Conservation (phyloP, 441 rosid species). For the Mallotus japonicus region DNA sequence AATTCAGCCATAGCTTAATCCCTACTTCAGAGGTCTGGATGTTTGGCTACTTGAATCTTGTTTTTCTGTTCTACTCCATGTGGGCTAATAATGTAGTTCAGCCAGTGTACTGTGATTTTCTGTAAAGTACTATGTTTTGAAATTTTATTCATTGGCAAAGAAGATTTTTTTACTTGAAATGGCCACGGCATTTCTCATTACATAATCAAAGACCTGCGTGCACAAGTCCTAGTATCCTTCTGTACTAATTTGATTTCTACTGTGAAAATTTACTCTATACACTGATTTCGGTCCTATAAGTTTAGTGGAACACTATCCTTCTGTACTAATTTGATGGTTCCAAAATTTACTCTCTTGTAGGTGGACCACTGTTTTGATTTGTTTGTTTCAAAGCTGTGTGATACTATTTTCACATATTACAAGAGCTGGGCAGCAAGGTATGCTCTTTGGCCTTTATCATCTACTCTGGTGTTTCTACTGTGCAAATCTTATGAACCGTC, state of each 20-base stretch:
- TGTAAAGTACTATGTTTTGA: neutral
- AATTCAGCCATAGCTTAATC: neutral
- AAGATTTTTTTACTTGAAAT: neutral
- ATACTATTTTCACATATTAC: conserved; percentile 86
- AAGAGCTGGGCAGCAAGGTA: conserved; percentile 99
- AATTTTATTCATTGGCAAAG: neutral
- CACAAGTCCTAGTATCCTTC: neutral
- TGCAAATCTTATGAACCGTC: conserved; percentile 26
- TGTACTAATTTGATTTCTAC: too few species aligned
- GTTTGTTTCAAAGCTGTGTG: conserved; percentile 84
- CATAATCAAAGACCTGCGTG: neutral
- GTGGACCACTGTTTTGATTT: conserved; percentile 99
- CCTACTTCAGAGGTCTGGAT: neutral
- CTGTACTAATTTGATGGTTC: conserved; percentile 14
- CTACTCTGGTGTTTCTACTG: conserved; percentile 6
- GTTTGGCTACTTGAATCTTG: neutral
- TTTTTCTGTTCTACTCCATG: neutral
- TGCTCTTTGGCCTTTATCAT: conserved; percentile 22
- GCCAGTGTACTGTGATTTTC: neutral
- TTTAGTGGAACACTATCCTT: conserved; percentile 1
- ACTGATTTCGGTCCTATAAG: neutral
- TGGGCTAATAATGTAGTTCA: neutral
- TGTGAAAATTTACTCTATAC: too few species aligned
- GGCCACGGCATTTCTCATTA: neutral
- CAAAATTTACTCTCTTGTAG: conserved; percentile 40